These are phyloP conservation scores for Polygonum maritimum DNA, from an alignment of 148 eudicot species.

Conservation along the genomic window DNA sequence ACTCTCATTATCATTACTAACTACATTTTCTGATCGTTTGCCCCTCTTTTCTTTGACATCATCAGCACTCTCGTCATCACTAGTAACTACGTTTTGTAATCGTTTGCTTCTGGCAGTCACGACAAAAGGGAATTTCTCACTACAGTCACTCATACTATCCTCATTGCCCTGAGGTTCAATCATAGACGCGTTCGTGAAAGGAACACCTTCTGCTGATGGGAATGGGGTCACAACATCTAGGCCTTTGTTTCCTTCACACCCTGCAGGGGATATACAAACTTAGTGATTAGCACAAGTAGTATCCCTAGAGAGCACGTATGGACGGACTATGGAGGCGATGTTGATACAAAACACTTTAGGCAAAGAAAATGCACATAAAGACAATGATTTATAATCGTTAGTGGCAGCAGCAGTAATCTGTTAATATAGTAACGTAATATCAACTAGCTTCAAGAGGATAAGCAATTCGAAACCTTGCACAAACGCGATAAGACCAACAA, in stretches of 20 bases:
- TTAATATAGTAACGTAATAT: background rate
- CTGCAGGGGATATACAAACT: background rate
- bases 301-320: background rate
- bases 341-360: background rate
- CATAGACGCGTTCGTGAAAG: background rate
- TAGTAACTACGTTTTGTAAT: conserved; percentile 34
- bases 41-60: conserved; percentile 44
- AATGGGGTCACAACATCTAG: background rate
- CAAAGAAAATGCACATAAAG: background rate
- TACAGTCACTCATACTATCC: conserved; percentile 6
- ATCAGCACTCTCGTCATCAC: conserved; percentile 45
- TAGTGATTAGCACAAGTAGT: background rate
- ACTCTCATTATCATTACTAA: conserved; percentile 44
- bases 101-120: conserved; percentile 38
- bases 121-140: conserved; percentile 6
- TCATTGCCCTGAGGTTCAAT: conserved; percentile 7
- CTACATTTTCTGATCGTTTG: conserved; percentile 37
- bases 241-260: background rate
- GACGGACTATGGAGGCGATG: too few species aligned
- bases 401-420: background rate
- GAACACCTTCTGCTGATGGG: conserved; percentile 5
- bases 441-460: background rate
- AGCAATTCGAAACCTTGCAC: background rate
- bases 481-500: background rate
- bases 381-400: background rate